Base-by-base conservation (phyloP, 768 basidiomycete species). In the Lyophyllum decastes region DNA sequence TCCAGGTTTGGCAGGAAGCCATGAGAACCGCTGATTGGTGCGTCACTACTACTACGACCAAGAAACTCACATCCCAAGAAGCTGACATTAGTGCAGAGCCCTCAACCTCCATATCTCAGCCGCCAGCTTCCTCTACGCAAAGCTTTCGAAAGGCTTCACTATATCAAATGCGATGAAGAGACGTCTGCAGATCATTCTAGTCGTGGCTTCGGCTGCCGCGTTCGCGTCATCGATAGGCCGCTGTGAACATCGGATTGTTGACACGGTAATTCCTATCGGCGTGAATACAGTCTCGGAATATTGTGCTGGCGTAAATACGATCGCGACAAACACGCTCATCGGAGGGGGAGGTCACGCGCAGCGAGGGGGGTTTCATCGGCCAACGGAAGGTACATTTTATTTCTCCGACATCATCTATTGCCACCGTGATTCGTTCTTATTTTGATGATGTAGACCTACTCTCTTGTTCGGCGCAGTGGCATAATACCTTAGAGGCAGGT, bases 321-420 rank as follows among this genome's bases (percentile, higher is more conserved):
- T 50, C 10, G 22, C 24, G 8, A 38, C 17, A 33, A 19, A 52
- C 38, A 41, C 40, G 40, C 6, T 40, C n/a, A 24, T 38, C 33
- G 6, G 19, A 21, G 22, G 17, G 33, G 50, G 19, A 35, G 38
- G 51, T 52, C 51, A 52, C 51, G 51, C 51, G 51, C 40, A 12
- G 10, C 40, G 50, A 52, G 21, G 51, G 50, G 51, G 25, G 51
- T 26, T 52, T 52, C 40, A 12, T 52, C 50, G 50, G 35, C 40
- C 22, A 52, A 22, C 16, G 11, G 22, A 21, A 41, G 35, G 25
- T 25, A 52, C 43, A 27, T 16, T 52, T 27, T 25, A 25, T 12
- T 52, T 51, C 19, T 52, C 38, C 40, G 40, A 26, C 17, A 38
- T 41, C 27, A 4, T 35, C 33, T 50, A 50, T 24, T 38, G 34